phyloP scores from a whole-genome alignment of 345 rosid genomes.

The Acer saccharum region DNA sequence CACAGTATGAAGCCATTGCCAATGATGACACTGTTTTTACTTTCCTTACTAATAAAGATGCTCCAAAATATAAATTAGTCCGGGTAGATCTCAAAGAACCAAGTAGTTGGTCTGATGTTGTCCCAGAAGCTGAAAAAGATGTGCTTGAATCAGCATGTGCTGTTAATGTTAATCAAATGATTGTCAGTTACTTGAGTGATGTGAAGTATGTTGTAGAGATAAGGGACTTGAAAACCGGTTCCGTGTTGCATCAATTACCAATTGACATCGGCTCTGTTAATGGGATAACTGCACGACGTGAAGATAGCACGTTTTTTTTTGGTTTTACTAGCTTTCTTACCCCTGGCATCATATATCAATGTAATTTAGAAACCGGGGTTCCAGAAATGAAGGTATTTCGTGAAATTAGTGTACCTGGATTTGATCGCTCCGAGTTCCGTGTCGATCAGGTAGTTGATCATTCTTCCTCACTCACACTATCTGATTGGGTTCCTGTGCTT shows the following conservation, averaged over 20 bases:
- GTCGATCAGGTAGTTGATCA: constrained; percentile 86
- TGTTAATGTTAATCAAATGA: constrained; percentile 67
- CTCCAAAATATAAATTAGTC: constrained; percentile 82
- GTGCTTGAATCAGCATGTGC: constrained; percentile 73
- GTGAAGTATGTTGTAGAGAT: constrained; percentile 79
- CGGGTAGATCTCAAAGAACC: constrained; percentile 82
- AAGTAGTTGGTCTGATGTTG: constrained; percentile 66
- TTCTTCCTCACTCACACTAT: not conserved
- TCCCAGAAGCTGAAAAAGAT: constrained; percentile 77
- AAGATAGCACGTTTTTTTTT: constrained; percentile 57
- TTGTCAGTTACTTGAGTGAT: constrained; percentile 83
- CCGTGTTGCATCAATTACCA: constrained; percentile 69
- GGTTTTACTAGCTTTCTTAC: constrained; percentile 84
- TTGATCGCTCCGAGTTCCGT: constrained; percentile 67
- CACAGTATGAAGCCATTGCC: constrained; percentile 59
- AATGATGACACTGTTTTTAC: constrained; percentile 79
- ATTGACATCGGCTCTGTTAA: constrained; percentile 76
- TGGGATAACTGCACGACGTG: constrained; percentile 68
- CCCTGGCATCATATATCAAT: constrained; percentile 81
- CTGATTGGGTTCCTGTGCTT: not conserved
- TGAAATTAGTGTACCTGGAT: constrained; percentile 72
- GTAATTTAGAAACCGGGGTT: constrained; percentile 50
- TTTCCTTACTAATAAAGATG: constrained; percentile 76
- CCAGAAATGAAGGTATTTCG: constrained; percentile 78
- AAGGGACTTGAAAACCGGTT: constrained; percentile 78